Evolutionary conservation across 2,329 filamentous ascomycete species (phyloP).

Genomic region (Fusarium tuaranense): DNA sequence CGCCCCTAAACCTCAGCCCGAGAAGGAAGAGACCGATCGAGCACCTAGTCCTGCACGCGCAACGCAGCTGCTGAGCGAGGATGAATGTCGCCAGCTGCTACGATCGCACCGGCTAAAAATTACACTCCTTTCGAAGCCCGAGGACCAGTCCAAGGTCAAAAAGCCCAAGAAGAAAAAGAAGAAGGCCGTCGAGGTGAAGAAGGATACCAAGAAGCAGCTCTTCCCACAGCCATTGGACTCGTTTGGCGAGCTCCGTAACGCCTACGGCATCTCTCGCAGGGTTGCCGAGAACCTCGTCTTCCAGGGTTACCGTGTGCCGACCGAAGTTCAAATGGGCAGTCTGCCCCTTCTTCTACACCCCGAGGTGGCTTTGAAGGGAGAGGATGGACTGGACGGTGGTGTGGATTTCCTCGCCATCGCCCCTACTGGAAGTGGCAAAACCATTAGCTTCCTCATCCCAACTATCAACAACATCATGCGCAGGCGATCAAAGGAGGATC

Average conservation of each 20-base stretch:
- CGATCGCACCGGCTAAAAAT: constrained; percentile 88
- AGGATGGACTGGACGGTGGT: constrained; percentile 49
- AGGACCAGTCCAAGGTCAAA: constrained; percentile 59
- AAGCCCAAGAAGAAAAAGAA: constrained; percentile 69
- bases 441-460: constrained; percentile 90
- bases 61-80: constrained; percentile 66
- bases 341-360: constrained; percentile 80
- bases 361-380: constrained; percentile 59
- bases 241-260: constrained; percentile 78
- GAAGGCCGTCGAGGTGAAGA: constrained; percentile 59
- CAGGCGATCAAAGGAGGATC: constrained; percentile 60
- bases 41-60: constrained; percentile 44
- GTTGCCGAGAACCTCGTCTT: constrained; percentile 82
- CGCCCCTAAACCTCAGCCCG: constrained; percentile 47
- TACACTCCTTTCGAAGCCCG: constrained; percentile 73
- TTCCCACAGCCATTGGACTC: constrained; percentile 83
- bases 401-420: constrained; percentile 89
- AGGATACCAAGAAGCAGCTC: constrained; percentile 70
- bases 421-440: constrained; percentile 97
- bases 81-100: constrained; percentile 79
- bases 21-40: constrained; percentile 38
- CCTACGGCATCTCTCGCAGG: constrained; percentile 79
- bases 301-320: constrained; percentile 90
- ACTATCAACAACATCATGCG: constrained; percentile 81
- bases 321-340: constrained; percentile 91